Evolutionary conservation across 2,329 filamentous ascomycete genomes (phyloP).

Genomic region (Botrytis hyacinthi): DNA sequence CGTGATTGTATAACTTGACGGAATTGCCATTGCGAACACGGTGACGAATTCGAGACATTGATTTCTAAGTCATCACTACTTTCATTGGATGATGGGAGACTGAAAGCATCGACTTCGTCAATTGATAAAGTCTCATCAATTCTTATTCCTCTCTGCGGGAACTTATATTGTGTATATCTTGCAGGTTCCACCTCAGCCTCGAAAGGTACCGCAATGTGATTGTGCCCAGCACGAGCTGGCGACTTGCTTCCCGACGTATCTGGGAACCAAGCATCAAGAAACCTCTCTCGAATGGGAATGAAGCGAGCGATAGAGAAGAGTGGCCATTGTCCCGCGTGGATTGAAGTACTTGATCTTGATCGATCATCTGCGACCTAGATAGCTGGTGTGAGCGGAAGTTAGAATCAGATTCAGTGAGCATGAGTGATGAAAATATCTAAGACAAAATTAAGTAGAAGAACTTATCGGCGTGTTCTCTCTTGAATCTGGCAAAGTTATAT

Average conservation of each 20-base stretch:
- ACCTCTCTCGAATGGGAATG: not conserved
- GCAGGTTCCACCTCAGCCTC: not conserved
- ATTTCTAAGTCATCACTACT: not conserved
- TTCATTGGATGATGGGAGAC: not conserved
- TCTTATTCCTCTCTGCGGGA: too few species aligned
- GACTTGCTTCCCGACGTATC: not conserved
- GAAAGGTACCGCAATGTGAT: not conserved
- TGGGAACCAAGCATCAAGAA: not conserved
- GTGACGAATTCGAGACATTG: not conserved
- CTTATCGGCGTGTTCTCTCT: not conserved
- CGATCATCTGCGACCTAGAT: not conserved
- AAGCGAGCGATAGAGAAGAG: not conserved
- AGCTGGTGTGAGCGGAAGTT: not conserved
- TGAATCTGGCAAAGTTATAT: rapidly evolving
- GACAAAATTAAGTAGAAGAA: not conserved
- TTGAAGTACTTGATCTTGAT: not conserved
- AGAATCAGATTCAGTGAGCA: not conserved
- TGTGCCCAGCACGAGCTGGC: not conserved
- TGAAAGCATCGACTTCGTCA: not conserved
- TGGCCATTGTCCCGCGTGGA: not conserved
- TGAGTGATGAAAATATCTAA: not conserved
- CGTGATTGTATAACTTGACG: not conserved
- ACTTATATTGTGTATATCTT: not conserved
- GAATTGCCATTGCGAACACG: not conserved
- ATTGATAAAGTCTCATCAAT: not conserved